Conservation (phyloP, 768 basidiomycete genomes). For the Trametes maxima region DNA sequence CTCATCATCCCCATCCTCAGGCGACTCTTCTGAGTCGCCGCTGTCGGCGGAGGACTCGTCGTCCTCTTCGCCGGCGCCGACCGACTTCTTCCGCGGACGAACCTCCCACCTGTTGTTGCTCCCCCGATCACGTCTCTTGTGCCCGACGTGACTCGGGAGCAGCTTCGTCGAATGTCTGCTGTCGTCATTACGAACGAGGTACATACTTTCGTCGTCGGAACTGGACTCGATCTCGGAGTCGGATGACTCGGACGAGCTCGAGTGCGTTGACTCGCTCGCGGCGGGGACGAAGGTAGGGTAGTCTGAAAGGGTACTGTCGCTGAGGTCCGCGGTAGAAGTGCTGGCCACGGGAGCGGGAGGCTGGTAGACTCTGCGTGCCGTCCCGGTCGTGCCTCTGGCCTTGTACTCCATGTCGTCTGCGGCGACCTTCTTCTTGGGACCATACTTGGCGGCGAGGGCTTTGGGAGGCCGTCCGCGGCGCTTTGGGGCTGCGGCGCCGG, state of each 20-base stretch:
- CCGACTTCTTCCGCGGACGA: constrained; percentile 67
- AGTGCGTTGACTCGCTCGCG: constrained; percentile 31
- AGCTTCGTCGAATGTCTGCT: constrained; percentile 6
- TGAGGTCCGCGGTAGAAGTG: constrained; percentile 24
- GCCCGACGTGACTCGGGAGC: constrained; percentile 17
- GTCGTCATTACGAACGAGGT: constrained; percentile 13
- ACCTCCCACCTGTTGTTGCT: constrained; percentile 62
- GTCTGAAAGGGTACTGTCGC: constrained; percentile 27
- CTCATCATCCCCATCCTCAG: constrained; percentile 44
- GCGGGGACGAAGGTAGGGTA: constrained; percentile 40
- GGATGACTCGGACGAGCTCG: constrained; percentile 32
- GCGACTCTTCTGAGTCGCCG: constrained; percentile 52
- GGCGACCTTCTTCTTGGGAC: constrained; percentile 21
- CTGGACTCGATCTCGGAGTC: constrained; percentile 31
- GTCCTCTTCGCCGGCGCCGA: constrained; percentile 70
- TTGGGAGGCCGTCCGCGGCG: constrained; percentile 63
- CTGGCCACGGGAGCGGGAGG: constrained; percentile 22
- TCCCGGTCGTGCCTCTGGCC: constrained; percentile 40
- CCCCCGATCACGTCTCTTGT: constrained; percentile 37
- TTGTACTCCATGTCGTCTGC: constrained; percentile 30
- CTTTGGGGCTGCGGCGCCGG: constrained; percentile 44
- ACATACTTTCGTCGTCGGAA: constrained; percentile 17
- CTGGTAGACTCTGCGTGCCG: constrained; percentile 12
- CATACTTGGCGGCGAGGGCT: constrained; percentile 41
- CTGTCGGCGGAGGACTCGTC: constrained; percentile 56